Percentiles rank a stretch among this genome's conserved stretches.
Conservation (phyloP, 257 asterid species). For the Salvia miltiorrhiza region DNA sequence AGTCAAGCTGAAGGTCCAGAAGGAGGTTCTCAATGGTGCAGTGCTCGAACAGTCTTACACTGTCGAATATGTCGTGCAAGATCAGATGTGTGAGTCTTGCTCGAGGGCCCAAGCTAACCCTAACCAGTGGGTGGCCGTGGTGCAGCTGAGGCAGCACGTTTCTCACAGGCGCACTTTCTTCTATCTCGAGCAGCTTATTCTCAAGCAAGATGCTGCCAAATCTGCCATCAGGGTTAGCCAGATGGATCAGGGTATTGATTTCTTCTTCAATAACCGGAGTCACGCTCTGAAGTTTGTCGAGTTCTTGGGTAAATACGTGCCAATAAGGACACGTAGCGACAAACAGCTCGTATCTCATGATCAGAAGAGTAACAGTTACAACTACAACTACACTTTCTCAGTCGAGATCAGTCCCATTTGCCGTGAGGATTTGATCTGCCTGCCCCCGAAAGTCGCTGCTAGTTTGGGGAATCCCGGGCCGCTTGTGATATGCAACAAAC, state of each 20-base stretch:
- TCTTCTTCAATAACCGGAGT: conserved; percentile 47
- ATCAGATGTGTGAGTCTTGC: conserved; percentile 56
- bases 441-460: conserved; percentile 40
- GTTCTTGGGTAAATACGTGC: conserved; percentile 37
- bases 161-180: conserved; percentile 64
- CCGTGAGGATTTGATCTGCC: conserved; percentile 59
- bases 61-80: conserved; percentile 49
- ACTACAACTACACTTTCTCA: conserved; percentile 46
- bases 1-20: conserved; percentile 44
- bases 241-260: conserved; percentile 54
- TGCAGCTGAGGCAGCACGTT: conserved; percentile 58
- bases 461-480: conserved; percentile 49
- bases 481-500: conserved; percentile 44
- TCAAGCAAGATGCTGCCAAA: conserved; percentile 55
- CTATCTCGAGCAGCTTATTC: conserved; percentile 59
- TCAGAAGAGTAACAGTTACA: conserved; percentile 41
- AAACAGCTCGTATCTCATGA: conserved; percentile 54
- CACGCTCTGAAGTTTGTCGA: conserved; percentile 47
- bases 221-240: conserved; percentile 46
- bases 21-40: conserved; percentile 53
- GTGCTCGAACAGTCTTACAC: conserved; percentile 41
- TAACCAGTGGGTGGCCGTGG: conserved; percentile 63
- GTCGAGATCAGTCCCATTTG: conserved; percentile 50
- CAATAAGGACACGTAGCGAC: conserved; percentile 37
- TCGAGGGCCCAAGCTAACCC: conserved; percentile 54